Base-by-base conservation (phyloP, 73 alveolate genomes). In the Symbiodinium natans region DNA sequence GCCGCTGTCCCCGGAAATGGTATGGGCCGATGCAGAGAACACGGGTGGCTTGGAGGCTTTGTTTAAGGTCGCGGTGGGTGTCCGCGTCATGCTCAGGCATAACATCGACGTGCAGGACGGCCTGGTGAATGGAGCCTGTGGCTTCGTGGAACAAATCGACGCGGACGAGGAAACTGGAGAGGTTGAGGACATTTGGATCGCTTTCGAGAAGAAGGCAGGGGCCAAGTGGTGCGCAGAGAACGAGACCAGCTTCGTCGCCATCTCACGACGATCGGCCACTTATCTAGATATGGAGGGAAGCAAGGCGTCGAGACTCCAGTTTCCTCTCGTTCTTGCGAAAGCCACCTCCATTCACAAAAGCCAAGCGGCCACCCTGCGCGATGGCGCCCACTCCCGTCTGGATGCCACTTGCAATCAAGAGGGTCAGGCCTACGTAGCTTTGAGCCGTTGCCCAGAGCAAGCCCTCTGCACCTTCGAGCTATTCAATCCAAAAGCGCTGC, bases 371-470 rank as follows among this genome's bases (percentile, higher is more conserved):
- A 68, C 82, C 36, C 33, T 68, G 11, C 11, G 36, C 33, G 82
- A 6, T 4, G 82, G 82, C 82, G 82, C 33, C 36, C 31, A 68
- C 82, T 4, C 36, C 5, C 68, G 84, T 36, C 82, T 87, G 38
- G 84, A 87, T 82, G 8, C 21, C 54, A 7, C 63, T 31, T 36
- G 4, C 71, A 52, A 38, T 29, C 54, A 33, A 56, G 71, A 34
- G 31, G 94, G 94, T 15, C 94, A 87, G 19, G 94, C 94, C 42
- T 87, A 87, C 40, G 94, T 87, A 11, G 83, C 85, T 68, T 38
- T 87, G 85, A 87, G 94, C 94, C 41, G 94, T 31, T 54, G 63
- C 43, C 94, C 94, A 11, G 38, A 68, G 39, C 23, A 39, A 38
- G 63, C 38, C 34, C 41, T 87, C 41, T 63, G 56, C 73, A 36